Percentiles rank a stretch among this genome's conserved stretches.
phyloP scores from a whole-genome alignment of 1,284 basidiomycete genomes.

The Papiliotrema terrestris region DNA sequence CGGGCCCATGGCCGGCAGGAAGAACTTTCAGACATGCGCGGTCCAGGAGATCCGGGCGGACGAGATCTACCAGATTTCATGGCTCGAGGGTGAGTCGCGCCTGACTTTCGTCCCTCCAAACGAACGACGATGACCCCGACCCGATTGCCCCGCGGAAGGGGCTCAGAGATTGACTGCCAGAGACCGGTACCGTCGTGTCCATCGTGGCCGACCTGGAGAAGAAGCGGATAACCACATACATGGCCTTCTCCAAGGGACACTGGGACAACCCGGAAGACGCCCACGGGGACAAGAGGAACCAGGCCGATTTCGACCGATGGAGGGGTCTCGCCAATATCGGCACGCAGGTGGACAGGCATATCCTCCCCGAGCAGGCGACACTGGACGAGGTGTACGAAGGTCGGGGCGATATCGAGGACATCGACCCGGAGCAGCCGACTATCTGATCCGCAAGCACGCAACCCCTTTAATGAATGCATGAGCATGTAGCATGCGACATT shows the following conservation, averaged over 20 bases:
- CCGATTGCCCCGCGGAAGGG: no score
- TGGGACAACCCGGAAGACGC: constrained; percentile 35
- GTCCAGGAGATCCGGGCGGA: constrained; percentile 33
- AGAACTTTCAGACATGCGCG: constrained; percentile 39
- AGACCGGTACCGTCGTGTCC: constrained; percentile 41
- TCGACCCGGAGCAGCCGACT: no score
- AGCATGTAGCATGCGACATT: no score
- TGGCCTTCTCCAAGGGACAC: constrained; percentile 40
- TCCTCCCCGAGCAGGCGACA: constrained; percentile 39
- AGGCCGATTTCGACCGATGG: constrained; percentile 38
- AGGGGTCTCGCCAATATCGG: constrained; percentile 34
- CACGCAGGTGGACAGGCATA: constrained; percentile 28
- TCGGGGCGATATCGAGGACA: constrained; percentile 22
- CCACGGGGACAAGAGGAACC: constrained; percentile 42
- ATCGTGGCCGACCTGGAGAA: constrained; percentile 34
- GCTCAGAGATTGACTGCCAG: constrained; percentile 10
- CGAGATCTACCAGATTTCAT: constrained; percentile 22
- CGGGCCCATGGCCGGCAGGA: constrained; percentile 36
- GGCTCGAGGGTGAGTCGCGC: constrained; percentile 31
- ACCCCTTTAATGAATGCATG: no score
- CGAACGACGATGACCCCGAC: no score
- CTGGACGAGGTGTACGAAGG: constrained; percentile 34
- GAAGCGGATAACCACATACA: constrained; percentile 36
- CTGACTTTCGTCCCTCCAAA: no score
- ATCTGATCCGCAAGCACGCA: no score